phyloP scores from a whole-genome alignment of 2,329 filamentous ascomycete genomes.

The Mycosphaerella arachidis region DNA sequence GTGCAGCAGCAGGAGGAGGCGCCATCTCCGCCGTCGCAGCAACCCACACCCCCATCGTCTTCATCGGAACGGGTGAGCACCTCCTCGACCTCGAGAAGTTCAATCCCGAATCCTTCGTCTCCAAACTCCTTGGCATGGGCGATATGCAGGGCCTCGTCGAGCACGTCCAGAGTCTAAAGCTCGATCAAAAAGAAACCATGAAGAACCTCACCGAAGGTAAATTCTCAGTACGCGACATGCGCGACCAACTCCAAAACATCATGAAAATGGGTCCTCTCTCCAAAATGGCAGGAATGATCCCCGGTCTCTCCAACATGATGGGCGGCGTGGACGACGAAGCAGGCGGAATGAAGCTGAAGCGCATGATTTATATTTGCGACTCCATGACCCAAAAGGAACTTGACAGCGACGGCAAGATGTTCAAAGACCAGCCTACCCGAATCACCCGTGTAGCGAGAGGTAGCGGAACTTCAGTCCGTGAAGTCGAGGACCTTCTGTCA shows the following conservation, averaged over 20 bases:
- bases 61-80: slow-evolving; percentile 96
- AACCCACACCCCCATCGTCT: slow-evolving; percentile 94
- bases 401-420: slow-evolving; percentile 90
- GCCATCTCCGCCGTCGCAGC: slow-evolving; percentile 96
- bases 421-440: slow-evolving; percentile 83
- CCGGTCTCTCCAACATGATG: slow-evolving; percentile 89
- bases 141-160: slow-evolving; percentile 94
- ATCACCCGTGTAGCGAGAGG: slow-evolving; percentile 90
- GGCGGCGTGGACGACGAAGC: slow-evolving; percentile 96
- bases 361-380: slow-evolving; percentile 99
- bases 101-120: slow-evolving; percentile 85
- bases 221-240: slow-evolving; percentile 88
- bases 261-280: slow-evolving; percentile 99
- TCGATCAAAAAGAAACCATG: slow-evolving; percentile 98
- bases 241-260: slow-evolving; percentile 93
- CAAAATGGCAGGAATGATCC: slow-evolving; percentile 99
- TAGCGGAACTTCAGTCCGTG: slow-evolving; percentile 81
- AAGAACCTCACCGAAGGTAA: slow-evolving; percentile 97
- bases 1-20: slow-evolving; percentile 89
- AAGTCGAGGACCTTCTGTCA: slow-evolving; percentile 94
- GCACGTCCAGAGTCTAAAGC: slow-evolving; percentile 90
- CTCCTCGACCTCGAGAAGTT: slow-evolving; percentile 93
- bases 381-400: slow-evolving; percentile 96
- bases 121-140: slow-evolving; percentile 92
- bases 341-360: slow-evolving; percentile 84